A percentile compares a stretch with the other conserved stretches of the same genome.
Conservation (phyloP, 768 basidiomycete species). For the Artomyces pyxidatus region DNA sequence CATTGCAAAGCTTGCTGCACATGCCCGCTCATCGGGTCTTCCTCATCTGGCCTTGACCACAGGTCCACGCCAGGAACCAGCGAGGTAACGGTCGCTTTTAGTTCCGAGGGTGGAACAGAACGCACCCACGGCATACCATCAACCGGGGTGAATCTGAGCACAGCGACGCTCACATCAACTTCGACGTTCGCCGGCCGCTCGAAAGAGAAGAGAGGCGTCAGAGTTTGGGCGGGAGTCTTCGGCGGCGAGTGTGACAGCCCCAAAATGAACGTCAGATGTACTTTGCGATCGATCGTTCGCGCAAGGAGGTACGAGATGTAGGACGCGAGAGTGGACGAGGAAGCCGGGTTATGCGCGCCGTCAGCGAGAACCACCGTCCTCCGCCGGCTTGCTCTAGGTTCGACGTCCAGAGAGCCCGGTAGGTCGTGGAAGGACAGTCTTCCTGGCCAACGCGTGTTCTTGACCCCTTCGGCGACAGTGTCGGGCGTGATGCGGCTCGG, state of each 20-base stretch:
- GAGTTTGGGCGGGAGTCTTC: constrained; percentile 67
- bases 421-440: constrained; percentile 64
- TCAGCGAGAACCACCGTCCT: constrained; percentile 68
- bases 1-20: constrained; percentile 45
- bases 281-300: constrained; percentile 20
- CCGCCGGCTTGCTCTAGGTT: too few relatives aligned
- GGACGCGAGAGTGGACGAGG: constrained; percentile 53
- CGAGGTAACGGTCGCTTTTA: constrained; percentile 36
- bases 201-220: constrained; percentile 55
- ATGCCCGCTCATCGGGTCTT: constrained; percentile 25
- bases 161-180: constrained; percentile 40
- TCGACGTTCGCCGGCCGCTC: constrained; percentile 11
- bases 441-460: constrained; percentile 66
- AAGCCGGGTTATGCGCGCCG: constrained; percentile 90
- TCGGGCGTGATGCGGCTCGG: constrained; percentile 36
- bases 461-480: constrained; percentile 50
- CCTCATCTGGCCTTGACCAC: constrained; percentile 33
- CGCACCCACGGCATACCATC: constrained; percentile 95
- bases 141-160: constrained; percentile 61
- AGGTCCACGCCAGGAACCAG: constrained; percentile 39
- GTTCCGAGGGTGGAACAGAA: constrained; percentile 42
- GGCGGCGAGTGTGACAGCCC: constrained; percentile 82
- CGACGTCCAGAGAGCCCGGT: constrained; percentile 12
- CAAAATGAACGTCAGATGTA: constrained; percentile 63
- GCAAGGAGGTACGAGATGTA: constrained; percentile 47